Conservation (phyloP, 164 flowering plant genomes). For the Chimonanthus salicifolius region DNA sequence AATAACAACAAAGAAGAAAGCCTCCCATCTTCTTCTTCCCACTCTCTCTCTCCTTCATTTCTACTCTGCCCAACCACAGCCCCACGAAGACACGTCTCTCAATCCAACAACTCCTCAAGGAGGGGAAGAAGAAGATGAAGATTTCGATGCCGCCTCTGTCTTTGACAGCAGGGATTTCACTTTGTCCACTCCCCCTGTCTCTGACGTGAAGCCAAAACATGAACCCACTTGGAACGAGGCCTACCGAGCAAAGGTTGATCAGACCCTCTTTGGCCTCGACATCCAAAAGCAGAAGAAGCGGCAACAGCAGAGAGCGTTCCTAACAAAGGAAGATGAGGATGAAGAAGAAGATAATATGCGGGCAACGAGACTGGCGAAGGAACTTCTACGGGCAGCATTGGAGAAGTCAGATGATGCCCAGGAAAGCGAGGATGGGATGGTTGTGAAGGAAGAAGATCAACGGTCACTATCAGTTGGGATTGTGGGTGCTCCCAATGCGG, state of each 20-base stretch:
- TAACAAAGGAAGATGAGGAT: slow-evolving; percentile 2
- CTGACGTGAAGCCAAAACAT: not conserved
- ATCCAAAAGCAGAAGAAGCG: slow-evolving; percentile 4
- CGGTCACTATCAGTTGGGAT: slow-evolving; percentile 85
- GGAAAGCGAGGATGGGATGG: slow-evolving; percentile 33
- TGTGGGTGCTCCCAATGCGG: slow-evolving; percentile 96
- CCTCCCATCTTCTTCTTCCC: slow-evolving; percentile 11
- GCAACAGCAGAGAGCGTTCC: not conserved
- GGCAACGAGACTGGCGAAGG: slow-evolving; percentile 44
- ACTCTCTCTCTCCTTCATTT: slow-evolving; percentile 25
- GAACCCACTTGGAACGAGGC: slow-evolving; percentile 56
- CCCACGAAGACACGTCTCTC: not conserved
- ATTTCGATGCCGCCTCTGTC: slow-evolving; percentile 13
- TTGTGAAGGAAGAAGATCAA: slow-evolving; percentile 86
- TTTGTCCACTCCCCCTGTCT: slow-evolving; percentile 17
- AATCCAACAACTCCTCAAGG: not conserved
- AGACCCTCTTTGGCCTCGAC: slow-evolving; percentile 37
- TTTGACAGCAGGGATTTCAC: slow-evolving; percentile 62
- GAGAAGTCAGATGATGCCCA: slow-evolving; percentile 50
- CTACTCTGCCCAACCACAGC: slow-evolving; percentile 44
- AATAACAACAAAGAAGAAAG: not conserved
- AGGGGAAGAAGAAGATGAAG: slow-evolving; percentile 9
- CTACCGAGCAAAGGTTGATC: slow-evolving; percentile 51
- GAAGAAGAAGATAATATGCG: slow-evolving; percentile 27
- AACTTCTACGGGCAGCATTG: slow-evolving; percentile 58